Base-by-base conservation (phyloP, 2,329 filamentous ascomycete genomes). In the Cladophialophora exuberans region DNA sequence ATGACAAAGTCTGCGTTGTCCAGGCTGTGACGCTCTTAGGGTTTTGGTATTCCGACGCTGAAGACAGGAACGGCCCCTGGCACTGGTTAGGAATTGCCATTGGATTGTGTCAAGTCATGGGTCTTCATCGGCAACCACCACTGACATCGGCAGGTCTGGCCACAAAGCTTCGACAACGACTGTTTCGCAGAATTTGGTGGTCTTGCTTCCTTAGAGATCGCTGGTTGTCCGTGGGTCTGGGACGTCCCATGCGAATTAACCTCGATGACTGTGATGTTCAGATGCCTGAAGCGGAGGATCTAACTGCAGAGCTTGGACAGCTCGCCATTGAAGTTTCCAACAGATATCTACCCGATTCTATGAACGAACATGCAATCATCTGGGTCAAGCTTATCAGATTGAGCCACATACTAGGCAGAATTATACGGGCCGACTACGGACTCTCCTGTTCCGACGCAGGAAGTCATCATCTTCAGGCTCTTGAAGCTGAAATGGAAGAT, bases 11-110 rank as follows among this genome's bases (percentile, higher is more conserved):
- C 55, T 84, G 90, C 22, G 81, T 97, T 20, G 90, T 96, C 11
- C 93, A 97, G 72, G 87, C 89, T 4, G 79, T 97, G 18, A 79
- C 96, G 17, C 80, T 97, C 54, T 90, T 97, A 88, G 96, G 92
- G 2, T 96, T 96, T 70, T 97, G 93, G 88, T 97, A 97, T 70
- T 91, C 96, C 73, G 96, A 91, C 7, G 91, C 92, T 0, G 90
- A 97, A 72, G 92, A 97, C 70, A 90, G 96, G 69, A 97, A 96
- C 71, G 93, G 97, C 70, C 96, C 91, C 38, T 96, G 93, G 89
- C 92, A 97, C 69, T 97, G 92, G 92, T 96, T 97, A 89, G 93
- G 92, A n/a, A 90, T 97, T 35, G 92, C 92, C 36, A 89, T 96
- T 57, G 96, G 91, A 10, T 78, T 96, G 41, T 91, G 91, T 50